A percentile compares a stretch with the other conserved stretches of the same genome.
Evolutionary conservation across 2,329 filamentous ascomycete genomes (phyloP).

Genomic region (Tolypocladium guangdongense): DNA sequence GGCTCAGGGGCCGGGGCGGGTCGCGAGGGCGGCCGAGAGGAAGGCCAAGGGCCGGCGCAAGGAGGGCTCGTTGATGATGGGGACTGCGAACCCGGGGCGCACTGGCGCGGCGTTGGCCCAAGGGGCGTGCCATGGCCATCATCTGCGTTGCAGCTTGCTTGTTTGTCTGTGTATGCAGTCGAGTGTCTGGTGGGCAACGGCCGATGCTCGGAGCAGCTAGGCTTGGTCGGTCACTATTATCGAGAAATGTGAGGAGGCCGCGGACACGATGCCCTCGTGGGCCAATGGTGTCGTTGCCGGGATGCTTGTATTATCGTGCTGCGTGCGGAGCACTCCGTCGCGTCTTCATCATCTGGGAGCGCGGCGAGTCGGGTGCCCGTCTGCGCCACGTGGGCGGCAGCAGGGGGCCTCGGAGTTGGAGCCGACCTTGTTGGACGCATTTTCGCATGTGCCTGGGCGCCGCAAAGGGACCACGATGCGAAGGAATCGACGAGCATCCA

Average conservation of each 20-base stretch:
- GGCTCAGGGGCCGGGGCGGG: conserved; percentile 9
- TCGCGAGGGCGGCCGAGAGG: background rate
- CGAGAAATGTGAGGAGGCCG: background rate
- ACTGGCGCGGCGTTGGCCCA: background rate
- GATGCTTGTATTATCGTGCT: background rate
- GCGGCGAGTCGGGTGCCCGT: background rate
- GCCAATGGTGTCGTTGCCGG: background rate
- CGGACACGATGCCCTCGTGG: background rate
- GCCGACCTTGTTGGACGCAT: background rate
- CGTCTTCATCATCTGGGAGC: background rate
- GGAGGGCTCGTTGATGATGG: background rate
- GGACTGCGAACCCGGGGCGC: background rate
- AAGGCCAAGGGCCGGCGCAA: background rate
- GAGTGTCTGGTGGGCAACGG: background rate
- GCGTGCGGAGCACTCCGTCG: background rate
- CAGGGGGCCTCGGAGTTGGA: too few relatives aligned
- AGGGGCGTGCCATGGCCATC: background rate
- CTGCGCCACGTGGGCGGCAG: background rate
- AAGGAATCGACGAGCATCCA: background rate
- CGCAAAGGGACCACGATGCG: background rate
- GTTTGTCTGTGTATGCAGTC: too few relatives aligned
- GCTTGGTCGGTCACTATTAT: too few relatives aligned
- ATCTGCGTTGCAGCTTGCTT: too few relatives aligned
- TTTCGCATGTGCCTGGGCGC: background rate
- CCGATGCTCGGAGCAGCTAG: background rate